Evolutionary conservation across 2,329 filamentous ascomycete genomes (phyloP).

Genomic region (Ophiocordyceps sinensis): DNA sequence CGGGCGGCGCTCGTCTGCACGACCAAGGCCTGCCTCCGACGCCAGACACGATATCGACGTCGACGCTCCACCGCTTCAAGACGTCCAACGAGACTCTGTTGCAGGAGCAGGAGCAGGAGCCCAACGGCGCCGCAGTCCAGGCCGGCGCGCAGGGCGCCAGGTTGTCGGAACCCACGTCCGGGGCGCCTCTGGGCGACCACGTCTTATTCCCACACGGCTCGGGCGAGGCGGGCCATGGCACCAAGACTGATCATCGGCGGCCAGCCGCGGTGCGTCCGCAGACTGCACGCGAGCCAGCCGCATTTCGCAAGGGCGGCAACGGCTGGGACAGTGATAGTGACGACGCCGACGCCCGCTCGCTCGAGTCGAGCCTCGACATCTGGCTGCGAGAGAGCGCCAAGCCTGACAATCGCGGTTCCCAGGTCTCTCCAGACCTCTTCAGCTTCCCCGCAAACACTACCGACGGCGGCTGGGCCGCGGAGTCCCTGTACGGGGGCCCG

Average conservation of each 20-base stretch:
- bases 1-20: constrained; percentile 22
- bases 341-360: constrained; percentile 25
- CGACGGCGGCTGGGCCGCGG: constrained; percentile 30
- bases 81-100: constrained; percentile 34
- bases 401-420: constrained; percentile 14
- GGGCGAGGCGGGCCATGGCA: background rate
- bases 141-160: constrained; percentile 9
- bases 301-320: constrained; percentile 22
- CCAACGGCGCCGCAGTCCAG: constrained; percentile 14
- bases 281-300: constrained; percentile 31
- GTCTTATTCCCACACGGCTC: background rate
- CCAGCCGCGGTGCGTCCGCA: constrained; percentile 22
- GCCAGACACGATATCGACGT: constrained; percentile 44
- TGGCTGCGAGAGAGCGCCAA: constrained; percentile 42
- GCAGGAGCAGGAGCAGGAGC: constrained; percentile 16
- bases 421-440: constrained; percentile 37
- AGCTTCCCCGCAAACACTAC: constrained; percentile 28
- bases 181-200: background rate
- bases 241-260: background rate
- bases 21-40: constrained; percentile 38
- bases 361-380: constrained; percentile 37
- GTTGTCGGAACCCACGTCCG: constrained; percentile 1
- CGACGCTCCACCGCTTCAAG: constrained; percentile 34
- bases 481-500: constrained; percentile 31
- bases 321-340: constrained; percentile 31